These are phyloP conservation scores for Boletus vermiculosoides DNA, from an alignment of 768 basidiomycete genomes.

Conservation along the genomic window DNA sequence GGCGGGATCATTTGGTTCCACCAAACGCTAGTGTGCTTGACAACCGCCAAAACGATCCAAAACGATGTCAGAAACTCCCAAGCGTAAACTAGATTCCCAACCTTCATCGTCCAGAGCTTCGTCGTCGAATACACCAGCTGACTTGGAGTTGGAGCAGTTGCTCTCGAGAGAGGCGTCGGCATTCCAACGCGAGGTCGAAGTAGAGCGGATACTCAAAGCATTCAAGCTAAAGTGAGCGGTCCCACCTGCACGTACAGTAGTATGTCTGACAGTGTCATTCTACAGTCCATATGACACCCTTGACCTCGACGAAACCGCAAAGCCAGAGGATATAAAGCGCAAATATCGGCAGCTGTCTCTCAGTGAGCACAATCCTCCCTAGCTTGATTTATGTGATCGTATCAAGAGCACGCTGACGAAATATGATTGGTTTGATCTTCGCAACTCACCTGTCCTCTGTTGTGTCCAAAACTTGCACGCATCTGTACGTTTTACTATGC, in stretches of 20 bases:
- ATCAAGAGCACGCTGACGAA: constrained; percentile 24
- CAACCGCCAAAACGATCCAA: neutral
- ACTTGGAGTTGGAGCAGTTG: constrained; percentile 74
- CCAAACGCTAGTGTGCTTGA: neutral
- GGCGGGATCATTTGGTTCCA: neutral
- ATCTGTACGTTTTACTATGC: constrained; percentile 43
- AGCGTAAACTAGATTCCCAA: constrained; percentile 12
- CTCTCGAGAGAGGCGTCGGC: constrained; percentile 79
- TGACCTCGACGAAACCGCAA: constrained; percentile 68
- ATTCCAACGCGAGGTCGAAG: constrained; percentile 84
- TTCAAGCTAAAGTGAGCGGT: constrained; percentile 90
- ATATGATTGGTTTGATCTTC: constrained; percentile 4
- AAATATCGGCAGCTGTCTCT: constrained; percentile 83
- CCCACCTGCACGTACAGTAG: neutral
- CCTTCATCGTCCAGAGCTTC: constrained; percentile 6
- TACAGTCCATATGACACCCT: constrained; percentile 93
- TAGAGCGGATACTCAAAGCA: constrained; percentile 87
- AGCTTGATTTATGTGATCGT: neutral
- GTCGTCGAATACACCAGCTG: constrained; percentile 21
- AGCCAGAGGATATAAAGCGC: constrained; percentile 85
- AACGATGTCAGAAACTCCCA: constrained; percentile 26
- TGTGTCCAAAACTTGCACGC: constrained; percentile 1
- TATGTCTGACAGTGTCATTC: neutral
- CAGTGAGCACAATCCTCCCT: constrained; percentile 49
- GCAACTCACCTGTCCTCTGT: neutral